phyloP scores from a whole-genome alignment of 148 eudicot species.

The Rhododendron simsii region DNA sequence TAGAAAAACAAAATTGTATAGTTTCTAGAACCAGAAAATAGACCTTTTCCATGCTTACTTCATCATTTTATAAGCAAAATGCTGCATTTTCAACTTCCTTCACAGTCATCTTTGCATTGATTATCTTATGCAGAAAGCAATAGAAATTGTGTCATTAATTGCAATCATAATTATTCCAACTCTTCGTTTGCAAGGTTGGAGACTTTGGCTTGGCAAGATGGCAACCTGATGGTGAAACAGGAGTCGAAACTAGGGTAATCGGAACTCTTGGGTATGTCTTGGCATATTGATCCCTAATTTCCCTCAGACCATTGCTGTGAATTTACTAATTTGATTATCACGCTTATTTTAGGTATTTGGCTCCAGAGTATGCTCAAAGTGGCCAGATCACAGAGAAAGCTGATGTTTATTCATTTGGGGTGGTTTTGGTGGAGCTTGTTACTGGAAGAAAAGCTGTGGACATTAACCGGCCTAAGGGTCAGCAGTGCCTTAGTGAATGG shows the following conservation, averaged over 20 bases:
- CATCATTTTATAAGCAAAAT: background rate
- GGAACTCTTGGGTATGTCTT: constrained; percentile 35
- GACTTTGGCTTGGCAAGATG: constrained; percentile 40
- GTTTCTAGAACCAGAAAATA: background rate
- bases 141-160: background rate
- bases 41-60: background rate
- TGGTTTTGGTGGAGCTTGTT: constrained; percentile 36
- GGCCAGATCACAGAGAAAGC: constrained; percentile 38
- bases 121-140: background rate
- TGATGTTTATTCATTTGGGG: constrained; percentile 37
- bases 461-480: constrained; percentile 34
- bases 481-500: constrained; percentile 42
- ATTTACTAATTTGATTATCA: background rate
- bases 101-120: background rate
- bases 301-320: background rate
- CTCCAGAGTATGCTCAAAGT: constrained; percentile 40
- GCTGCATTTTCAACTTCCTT: background rate
- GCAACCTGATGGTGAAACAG: constrained; percentile 40
- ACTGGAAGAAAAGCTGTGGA: constrained; percentile 41
- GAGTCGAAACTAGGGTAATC: constrained; percentile 35
- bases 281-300: background rate
- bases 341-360: constrained; percentile 25
- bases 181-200: constrained; percentile 23
- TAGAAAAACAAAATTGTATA: background rate
- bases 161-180: background rate